A percentile compares a stretch with the other conserved stretches of the same genome.
These are phyloP conservation scores for Fusarium fujikuroi DNA, from an alignment of 2,329 filamentous ascomycete genomes.

Conservation along the genomic window DNA sequence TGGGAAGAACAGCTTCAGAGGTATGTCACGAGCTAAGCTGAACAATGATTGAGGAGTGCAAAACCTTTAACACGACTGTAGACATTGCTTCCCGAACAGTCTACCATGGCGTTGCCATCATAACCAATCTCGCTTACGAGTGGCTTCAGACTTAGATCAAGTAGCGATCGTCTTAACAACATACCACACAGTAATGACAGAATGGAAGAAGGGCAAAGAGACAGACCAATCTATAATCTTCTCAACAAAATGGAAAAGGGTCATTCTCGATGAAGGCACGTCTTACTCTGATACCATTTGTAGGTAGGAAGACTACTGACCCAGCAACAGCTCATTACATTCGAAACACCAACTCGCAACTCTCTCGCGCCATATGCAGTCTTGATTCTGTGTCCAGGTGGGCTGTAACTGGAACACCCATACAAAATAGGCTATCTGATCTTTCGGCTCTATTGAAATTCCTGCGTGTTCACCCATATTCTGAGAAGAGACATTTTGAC, in stretches of 20 bases:
- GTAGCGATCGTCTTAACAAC: neutral
- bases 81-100: neutral
- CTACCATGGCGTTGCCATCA: neutral
- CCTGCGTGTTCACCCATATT: neutral
- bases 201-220: neutral
- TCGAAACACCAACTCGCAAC: neutral
- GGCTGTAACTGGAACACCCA: neutral
- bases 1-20: neutral
- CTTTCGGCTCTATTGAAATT: neutral
- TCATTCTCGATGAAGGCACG: neutral
- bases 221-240: neutral
- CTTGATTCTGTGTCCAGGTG: neutral
- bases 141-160: neutral
- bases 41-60: neutral
- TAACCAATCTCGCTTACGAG: neutral
- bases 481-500: neutral
- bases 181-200: neutral
- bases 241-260: neutral
- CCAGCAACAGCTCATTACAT: neutral
- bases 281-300: neutral
- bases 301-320: neutral
- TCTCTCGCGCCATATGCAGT: neutral
- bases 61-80: neutral
- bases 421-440: neutral
- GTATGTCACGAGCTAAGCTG: neutral